These are phyloP conservation scores for Nakazawaea anatomiae DNA, from an alignment of 805 yeast species.

Conservation along the genomic window DNA sequence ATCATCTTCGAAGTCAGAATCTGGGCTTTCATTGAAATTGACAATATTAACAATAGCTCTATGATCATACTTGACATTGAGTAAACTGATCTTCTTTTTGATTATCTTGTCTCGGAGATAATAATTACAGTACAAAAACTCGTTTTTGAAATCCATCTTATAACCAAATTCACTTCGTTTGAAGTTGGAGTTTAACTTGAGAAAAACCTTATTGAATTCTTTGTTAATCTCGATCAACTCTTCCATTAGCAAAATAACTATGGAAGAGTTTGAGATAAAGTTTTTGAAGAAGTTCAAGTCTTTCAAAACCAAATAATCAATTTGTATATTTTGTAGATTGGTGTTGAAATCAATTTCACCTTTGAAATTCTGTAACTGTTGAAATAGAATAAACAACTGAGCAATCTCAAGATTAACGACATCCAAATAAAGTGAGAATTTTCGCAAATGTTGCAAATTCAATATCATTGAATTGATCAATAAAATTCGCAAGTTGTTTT, in stretches of 20 bases:
- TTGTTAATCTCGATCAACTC: conserved; percentile 2
- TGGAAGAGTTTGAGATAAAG: conserved; percentile 7
- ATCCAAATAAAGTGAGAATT: conserved; percentile 3
- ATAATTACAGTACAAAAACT: conserved; percentile 1
- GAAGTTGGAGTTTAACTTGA: conserved; percentile 3
- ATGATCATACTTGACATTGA: not conserved
- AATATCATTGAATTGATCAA: conserved; percentile 6
- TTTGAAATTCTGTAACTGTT: conserved; percentile 1
- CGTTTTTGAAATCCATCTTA: not conserved
- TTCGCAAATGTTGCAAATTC: not conserved
- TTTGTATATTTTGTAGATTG: conserved; percentile 3
- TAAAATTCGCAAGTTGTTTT: conserved; percentile 8
- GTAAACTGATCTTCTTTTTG: not conserved
- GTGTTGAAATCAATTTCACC: conserved; percentile 1
- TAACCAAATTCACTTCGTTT: not conserved
- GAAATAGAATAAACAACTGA: conserved; percentile 1
- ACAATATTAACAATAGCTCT: conserved; percentile 1
- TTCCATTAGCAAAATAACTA: conserved; percentile 2
- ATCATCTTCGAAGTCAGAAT: not conserved
- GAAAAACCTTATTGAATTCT: not conserved
- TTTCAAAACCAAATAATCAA: conserved; percentile 5
- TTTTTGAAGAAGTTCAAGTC: conserved; percentile 8
- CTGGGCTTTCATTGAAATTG: not conserved
- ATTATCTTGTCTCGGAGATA: not conserved
- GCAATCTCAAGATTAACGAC: not conserved